Base-by-base conservation (phyloP, 2,329 filamentous ascomycete species). In the Sarocladium brachiariae region DNA sequence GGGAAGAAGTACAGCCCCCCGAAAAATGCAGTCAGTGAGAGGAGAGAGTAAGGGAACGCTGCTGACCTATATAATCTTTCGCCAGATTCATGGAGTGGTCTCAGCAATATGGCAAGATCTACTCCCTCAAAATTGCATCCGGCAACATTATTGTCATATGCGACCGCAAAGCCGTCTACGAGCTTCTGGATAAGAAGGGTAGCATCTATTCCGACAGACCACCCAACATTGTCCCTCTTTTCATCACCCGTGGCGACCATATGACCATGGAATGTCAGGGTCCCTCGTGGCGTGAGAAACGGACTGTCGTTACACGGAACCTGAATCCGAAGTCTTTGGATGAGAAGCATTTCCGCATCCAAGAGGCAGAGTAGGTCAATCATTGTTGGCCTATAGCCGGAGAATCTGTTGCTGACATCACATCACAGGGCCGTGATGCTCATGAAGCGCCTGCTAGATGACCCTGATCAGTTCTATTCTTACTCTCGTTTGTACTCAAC, bases 71-170 rank as follows among this genome's bases (percentile, higher is more conserved):
- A n/a, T n/a, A n/a, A n/a, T n/a, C n/a, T n/a, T n/a, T n/a, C n/a
- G n/a, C n/a, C 30, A 52, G 51, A 50, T 52, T 52, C 33, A 35
- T 35, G 30, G 51, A 52, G 25, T 53, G 51, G 51, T 25, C 48
- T 8, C 18, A 38, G 9, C 8, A 48, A 19, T 53, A 53, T 24
- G 51, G 51, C 16, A 39, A 47, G 21, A 41, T 53, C 23, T 53
- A 47, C 43, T 50, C 48, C 10, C 49, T 53, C 18, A 53, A 50
- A 21, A 23, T 53, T 25, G 51, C 43, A 16, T 30, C 48, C 21
- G 39, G 38, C 14, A 53, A 46, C 27, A 50, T 53, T 25, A 53
- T 53, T 31, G 51, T 53, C 27, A 38, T 53, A 14, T 50, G 51
- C 25, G 51, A 53, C 18, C 48, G 51, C 23, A 51, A 53, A 39